phyloP scores from a whole-genome alignment of 176 grass and related monocot species.

The Pontederia crassipes region DNA sequence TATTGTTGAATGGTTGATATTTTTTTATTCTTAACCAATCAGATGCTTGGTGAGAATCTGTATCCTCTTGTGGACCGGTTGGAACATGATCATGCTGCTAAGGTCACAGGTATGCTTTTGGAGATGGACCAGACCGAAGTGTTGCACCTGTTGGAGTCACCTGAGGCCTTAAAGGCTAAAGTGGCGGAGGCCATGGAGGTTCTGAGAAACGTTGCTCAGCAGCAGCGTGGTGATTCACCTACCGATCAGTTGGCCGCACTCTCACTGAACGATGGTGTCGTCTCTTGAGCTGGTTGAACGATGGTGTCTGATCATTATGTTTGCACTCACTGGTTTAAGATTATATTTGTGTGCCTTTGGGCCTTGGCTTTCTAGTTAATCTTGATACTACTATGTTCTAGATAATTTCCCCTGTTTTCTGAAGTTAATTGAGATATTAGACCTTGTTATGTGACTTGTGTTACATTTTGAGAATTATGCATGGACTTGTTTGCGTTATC shows the following conservation, averaged over 20 bases:
- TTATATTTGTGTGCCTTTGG: neutral
- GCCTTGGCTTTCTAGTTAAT: too few species aligned
- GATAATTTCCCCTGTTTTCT: too few species aligned
- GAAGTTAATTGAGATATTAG: too few species aligned
- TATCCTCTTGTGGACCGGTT: constrained; percentile 86
- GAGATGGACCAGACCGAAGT: constrained; percentile 99
- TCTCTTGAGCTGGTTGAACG: constrained; percentile 21
- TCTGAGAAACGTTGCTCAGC: constrained; percentile 44
- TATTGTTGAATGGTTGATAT: neutral
- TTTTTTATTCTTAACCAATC: neutral
- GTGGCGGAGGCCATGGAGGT: constrained; percentile 90
- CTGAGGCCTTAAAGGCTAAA: constrained; percentile 74
- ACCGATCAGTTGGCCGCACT: constrained; percentile 55
- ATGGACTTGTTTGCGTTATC: too few species aligned
- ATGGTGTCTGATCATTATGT: neutral
- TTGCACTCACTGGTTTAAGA: neutral
- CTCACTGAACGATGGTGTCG: constrained; percentile 44
- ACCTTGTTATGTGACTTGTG: too few species aligned
- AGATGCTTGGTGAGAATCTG: constrained; percentile 95
- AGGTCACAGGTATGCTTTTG: constrained; percentile 93
- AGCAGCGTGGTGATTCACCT: constrained; percentile 22
- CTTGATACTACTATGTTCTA: too few species aligned
- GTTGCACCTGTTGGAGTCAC: constrained; percentile 77
- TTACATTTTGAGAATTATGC: too few species aligned
- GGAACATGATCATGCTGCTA: constrained; percentile 76